Base-by-base conservation (phyloP, 306 rosid species). In the Cucurbita ficifolia region DNA sequence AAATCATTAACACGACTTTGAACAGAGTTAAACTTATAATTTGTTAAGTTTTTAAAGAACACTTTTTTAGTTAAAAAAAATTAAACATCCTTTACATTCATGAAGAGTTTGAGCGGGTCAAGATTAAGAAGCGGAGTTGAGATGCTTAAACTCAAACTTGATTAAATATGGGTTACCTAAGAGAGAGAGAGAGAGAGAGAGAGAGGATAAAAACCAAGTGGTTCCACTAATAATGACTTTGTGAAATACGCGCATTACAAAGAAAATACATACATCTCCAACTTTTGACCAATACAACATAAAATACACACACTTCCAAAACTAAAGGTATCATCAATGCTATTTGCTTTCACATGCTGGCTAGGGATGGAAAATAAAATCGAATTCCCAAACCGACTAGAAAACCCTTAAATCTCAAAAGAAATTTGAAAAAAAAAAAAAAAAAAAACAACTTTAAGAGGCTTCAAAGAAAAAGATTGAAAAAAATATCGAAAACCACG, bases 341-440 rank as follows among this genome's bases (percentile, higher is more conserved):
- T 29, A 50, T 49, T 22, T 17, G 42, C 13, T 84, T 75, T 83
- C 74, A 65, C 88, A 88, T 79, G 78, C 85, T 77, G 83, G 82
- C 64, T 79, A 81, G 90, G 87, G 87, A 88, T 33, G 74, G 57
- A 74, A 73, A 86, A 76, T 62, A 85, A 81, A 49, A 49, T 3
- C 86, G 46, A 83, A 83, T 81, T 86, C 96, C 92, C 87, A 46
- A 70, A 84, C 87, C 87, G 74, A 87, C 78, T 81, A 63, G 50
- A 81, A 73, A 75, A 81, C 82, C 51, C 22, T 40, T 13, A 46
- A 59, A 56, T 22, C 43, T 70, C 39, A 13, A 29, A 70, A 49
- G 45, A 70, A 24, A 50, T 33, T 70, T 14, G 5, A 68, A 18
- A 3, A 8, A 8, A 81, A 75, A 60, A 77, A 72, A 74, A 24